Percentiles rank a stretch among this genome's conserved stretches.
These are phyloP conservation scores for Quercus gilva DNA, from an alignment of 306 rosid genomes.

Conservation along the genomic window DNA sequence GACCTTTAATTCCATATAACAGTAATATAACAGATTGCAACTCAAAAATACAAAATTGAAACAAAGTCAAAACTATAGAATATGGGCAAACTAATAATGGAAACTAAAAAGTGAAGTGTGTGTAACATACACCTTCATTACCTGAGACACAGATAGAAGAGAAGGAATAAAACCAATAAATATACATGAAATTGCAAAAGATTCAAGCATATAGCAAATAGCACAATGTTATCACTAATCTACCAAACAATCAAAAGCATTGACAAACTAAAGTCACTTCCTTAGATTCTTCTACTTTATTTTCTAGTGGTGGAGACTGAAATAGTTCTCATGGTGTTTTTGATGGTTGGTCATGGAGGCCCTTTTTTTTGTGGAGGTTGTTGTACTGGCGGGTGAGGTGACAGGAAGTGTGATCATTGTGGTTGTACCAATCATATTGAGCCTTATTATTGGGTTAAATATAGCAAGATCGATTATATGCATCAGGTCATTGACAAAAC, in stretches of 20 bases:
- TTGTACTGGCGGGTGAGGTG: too few relatives aligned
- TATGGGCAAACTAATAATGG: slow-evolving; percentile 2
- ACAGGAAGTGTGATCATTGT: too few relatives aligned
- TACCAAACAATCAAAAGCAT: background rate
- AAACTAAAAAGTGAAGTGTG: background rate
- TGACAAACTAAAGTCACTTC: background rate
- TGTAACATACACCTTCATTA: background rate
- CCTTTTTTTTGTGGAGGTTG: too few relatives aligned
- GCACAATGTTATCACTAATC: background rate
- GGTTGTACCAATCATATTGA: too few relatives aligned
- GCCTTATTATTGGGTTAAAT: too few relatives aligned
- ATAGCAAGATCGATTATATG: too few relatives aligned
- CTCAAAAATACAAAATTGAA: slow-evolving; percentile 13
- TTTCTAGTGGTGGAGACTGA: too few relatives aligned
- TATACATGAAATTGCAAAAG: background rate
- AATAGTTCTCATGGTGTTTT: too few relatives aligned
- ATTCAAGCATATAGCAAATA: background rate
- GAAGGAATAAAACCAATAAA: background rate
- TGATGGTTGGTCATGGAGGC: too few relatives aligned
- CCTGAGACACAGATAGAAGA: background rate
- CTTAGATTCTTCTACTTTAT: too few relatives aligned
- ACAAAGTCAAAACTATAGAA: slow-evolving; percentile 7
- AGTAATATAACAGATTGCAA: slow-evolving; percentile 8
- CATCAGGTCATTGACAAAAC: too few relatives aligned
- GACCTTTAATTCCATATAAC: slow-evolving; percentile 22